Evolutionary conservation across 805 yeast species (phyloP), one percentile per base, ranked within the genome.

Genomic region (Saccharomycopsis javanensis): DNA sequence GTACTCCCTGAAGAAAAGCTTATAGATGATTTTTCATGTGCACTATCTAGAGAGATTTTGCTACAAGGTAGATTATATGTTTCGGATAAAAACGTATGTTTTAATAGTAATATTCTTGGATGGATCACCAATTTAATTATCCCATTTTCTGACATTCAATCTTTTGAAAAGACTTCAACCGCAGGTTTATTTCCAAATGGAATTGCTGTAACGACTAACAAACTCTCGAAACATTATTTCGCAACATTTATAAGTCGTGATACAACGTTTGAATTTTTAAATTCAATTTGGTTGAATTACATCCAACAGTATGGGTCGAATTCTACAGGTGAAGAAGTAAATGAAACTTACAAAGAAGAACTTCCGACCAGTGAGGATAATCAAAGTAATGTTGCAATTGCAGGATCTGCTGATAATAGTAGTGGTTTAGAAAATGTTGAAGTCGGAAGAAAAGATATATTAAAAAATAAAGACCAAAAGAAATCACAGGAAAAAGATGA

Each of bases 101-200:
- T 94, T 75, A 85, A 89, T 67, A 86, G 97, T 6, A 86, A 85
- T 63, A 74, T 94, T 42, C 72, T 92, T 50, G 97, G 96, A 1
- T 91, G 97, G 96, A 86, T 89, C 10, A 88, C 97, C 8, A 86
- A 80, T 61, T 72, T 91, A 38, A 79, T 85, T 2, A 77, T 94
- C 18, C 82, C 88, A 0, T 78, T 83, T 62, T 80, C 77, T 51
- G 96, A 89, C 57, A 80, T 94, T 27, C 74, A 77, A 10, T 74
- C 78, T 30, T 80, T 90, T 63, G 97, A 92, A 65, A 88, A 88
- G 69, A 85, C 83, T 58, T 77, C 83, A 18, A 89, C 97, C 0
- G 97, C 88, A 5, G 96, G 95, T 0, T 73, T 92, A 25, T 89
- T 92, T 65, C 96, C 96, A 23, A 92, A 92, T 67, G 97, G 96